phyloP scores from a whole-genome alignment of 2,329 filamentous ascomycete species.

The Xenoacremonium recifei region DNA sequence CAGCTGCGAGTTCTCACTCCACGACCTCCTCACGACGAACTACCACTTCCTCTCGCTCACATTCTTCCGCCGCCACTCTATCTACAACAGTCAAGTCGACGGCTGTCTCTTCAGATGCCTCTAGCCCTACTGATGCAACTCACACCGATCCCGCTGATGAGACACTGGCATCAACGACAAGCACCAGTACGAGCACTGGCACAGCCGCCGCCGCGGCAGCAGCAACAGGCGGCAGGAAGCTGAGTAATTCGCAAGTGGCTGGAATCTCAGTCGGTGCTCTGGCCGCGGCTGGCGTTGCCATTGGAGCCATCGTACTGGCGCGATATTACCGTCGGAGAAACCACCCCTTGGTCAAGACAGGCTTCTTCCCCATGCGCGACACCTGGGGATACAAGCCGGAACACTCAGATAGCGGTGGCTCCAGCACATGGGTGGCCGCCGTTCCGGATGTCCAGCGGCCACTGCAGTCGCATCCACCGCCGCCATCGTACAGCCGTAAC shows the following conservation, averaged over 20 bases:
- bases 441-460: constrained; percentile 20
- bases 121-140: too few species aligned
- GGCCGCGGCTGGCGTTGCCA: constrained; percentile 46
- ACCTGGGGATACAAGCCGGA: constrained; percentile 35
- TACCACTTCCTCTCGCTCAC: background rate
- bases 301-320: constrained; percentile 46
- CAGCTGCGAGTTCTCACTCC: constrained; percentile 2
- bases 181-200: constrained; percentile 14
- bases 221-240: constrained; percentile 15
- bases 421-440: constrained; percentile 27
- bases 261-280: constrained; percentile 58
- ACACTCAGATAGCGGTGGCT: constrained; percentile 19
- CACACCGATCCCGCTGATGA: too few species aligned
- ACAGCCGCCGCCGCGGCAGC: constrained; percentile 11
- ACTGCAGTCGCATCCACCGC: constrained; percentile 15
- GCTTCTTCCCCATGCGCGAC: constrained; percentile 37
- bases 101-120: constrained; percentile 1
- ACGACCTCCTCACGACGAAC: constrained; percentile 1
- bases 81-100: too few species aligned
- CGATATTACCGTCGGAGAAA: constrained; percentile 40
- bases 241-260: constrained; percentile 47
- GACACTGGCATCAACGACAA: constrained; percentile 12
- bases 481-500: constrained; percentile 24
- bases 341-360: constrained; percentile 35
- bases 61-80: background rate